Percentiles rank a stretch among this genome's conserved stretches.
These are phyloP conservation scores for Rhodotorula babjevae DNA, from an alignment of 768 basidiomycete species.

Conservation along the genomic window DNA sequence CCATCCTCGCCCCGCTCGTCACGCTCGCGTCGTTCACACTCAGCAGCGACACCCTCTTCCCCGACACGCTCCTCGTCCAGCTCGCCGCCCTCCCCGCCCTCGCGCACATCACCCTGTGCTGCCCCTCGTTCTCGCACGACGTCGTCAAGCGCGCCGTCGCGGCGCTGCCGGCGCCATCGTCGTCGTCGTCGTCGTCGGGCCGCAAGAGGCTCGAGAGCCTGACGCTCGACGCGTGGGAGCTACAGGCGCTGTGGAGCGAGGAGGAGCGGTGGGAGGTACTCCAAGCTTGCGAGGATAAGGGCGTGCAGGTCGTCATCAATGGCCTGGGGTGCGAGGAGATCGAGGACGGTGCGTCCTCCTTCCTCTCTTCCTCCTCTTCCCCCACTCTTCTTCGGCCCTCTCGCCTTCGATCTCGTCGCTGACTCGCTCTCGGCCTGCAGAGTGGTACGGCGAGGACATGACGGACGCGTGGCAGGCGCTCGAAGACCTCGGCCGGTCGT, in stretches of 20 bases:
- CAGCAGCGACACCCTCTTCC: constrained; percentile 11
- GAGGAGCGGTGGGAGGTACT: background rate
- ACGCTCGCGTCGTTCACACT: background rate
- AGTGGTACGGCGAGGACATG: constrained; percentile 13
- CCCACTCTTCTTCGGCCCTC: background rate
- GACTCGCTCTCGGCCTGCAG: background rate
- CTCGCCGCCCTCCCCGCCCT: constrained; percentile 4
- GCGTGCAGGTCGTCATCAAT: constrained; percentile 3
- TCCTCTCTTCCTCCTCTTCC: background rate
- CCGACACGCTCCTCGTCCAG: background rate
- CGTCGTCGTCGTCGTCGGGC: too few relatives aligned
- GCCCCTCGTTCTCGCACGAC: background rate
- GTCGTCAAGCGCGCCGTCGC: background rate
- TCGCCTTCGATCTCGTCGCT: too few relatives aligned
- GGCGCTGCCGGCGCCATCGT: background rate
- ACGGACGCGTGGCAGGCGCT: background rate
- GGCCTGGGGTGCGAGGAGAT: constrained; percentile 4
- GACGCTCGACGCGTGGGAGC: constrained; percentile 10
- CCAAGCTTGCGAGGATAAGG: background rate
- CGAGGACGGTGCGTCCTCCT: constrained; percentile 9
- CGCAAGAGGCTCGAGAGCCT: background rate
- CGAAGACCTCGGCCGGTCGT: background rate
- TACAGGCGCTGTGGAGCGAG: background rate
- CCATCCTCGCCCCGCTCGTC: background rate
- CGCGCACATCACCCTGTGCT: background rate